phyloP scores from a whole-genome alignment of 129 eudicot species.

The Sambucus nigra region DNA sequence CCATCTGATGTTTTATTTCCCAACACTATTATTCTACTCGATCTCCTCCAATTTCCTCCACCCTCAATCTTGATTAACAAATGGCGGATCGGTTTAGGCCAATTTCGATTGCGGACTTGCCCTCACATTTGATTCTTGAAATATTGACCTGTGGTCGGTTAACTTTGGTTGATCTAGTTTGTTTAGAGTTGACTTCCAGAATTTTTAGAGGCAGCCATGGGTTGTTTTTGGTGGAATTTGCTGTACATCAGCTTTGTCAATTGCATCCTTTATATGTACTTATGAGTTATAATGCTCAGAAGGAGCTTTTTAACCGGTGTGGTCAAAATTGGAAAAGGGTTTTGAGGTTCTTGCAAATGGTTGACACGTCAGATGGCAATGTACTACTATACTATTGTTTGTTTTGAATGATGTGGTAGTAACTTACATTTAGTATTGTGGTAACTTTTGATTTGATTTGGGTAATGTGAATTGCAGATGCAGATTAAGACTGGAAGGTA shows the following conservation, averaged over 20 bases:
- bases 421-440: neutral
- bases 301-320: conserved; percentile 43
- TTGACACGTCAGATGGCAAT: conserved; percentile 79
- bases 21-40: conserved; percentile 20
- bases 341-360: conserved; percentile 79
- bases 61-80: conserved; percentile 3
- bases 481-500: conserved; percentile 89
- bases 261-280: conserved; percentile 43
- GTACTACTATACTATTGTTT: conserved; percentile 31
- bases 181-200: conserved; percentile 56
- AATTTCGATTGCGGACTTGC: conserved; percentile 57
- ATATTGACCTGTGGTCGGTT: conserved; percentile 67
- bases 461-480: conserved; percentile 40
- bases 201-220: conserved; percentile 36
- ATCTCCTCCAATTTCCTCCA: conserved; percentile 44
- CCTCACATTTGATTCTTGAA: conserved; percentile 70
- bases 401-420: neutral
- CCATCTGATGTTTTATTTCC: conserved; percentile 45
- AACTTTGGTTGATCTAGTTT: conserved; percentile 63
- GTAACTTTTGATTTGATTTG: neutral
- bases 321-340: conserved; percentile 72
- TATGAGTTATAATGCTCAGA: conserved; percentile 32
- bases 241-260: conserved; percentile 62
- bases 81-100: conserved; percentile 58
- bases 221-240: conserved; percentile 69